Evolutionary conservation across 2,329 filamentous ascomycete species (phyloP).

Genomic region (Penicillium sp.): DNA sequence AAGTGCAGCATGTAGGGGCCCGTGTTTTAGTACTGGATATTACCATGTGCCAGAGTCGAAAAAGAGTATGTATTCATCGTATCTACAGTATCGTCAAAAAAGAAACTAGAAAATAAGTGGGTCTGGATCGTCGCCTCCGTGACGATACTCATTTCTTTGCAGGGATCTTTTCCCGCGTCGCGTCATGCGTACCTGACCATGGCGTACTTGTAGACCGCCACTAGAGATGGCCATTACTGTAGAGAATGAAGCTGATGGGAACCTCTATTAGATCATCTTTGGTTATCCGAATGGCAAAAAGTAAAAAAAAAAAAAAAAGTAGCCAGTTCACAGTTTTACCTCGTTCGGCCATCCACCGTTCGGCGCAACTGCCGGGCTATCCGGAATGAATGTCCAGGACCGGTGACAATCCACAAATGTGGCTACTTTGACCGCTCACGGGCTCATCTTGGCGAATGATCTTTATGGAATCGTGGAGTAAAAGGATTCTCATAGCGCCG

Average conservation of each 20-base stretch:
- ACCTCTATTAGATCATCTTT: background rate
- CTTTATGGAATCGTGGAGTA: slow-evolving; percentile 12
- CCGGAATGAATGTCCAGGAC: slow-evolving; percentile 21
- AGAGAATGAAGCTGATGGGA: background rate
- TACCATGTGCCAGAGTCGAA: background rate
- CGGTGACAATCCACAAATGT: slow-evolving; percentile 23
- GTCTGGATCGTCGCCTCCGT: slow-evolving; percentile 23
- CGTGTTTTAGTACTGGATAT: slow-evolving; percentile 6
- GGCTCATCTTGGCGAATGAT: slow-evolving; percentile 9
- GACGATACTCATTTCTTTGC: slow-evolving; percentile 22
- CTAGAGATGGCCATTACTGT: background rate
- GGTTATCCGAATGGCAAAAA: background rate
- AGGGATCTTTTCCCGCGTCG: slow-evolving; percentile 16
- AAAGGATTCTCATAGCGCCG: slow-evolving; percentile 10
- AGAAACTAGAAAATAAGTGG: slow-evolving; percentile 12
- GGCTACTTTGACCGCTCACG: slow-evolving; percentile 15
- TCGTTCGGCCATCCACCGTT: slow-evolving; percentile 9
- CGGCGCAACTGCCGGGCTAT: slow-evolving; percentile 20
- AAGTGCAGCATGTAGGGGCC: slow-evolving; percentile 1
- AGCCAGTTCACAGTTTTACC: background rate
- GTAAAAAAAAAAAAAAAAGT: no score
- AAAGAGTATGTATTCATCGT: slow-evolving; percentile 19
- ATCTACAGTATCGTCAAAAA: background rate
- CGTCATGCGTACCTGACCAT: slow-evolving; percentile 19
- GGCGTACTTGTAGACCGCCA: slow-evolving; percentile 2